phyloP scores from a whole-genome alignment of 257 asterid species.

The Solanum pennellii region DNA sequence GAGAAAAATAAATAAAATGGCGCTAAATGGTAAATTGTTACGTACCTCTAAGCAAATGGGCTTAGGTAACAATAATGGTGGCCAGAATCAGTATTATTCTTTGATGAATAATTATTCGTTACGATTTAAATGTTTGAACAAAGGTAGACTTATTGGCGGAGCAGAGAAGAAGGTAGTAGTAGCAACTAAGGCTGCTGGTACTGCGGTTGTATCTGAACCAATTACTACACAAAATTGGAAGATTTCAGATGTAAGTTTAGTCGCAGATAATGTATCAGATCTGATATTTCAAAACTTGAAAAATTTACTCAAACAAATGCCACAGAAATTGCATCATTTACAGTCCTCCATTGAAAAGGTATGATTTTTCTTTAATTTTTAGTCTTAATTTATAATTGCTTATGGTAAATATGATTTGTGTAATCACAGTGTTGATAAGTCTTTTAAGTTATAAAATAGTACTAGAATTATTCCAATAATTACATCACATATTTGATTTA shows the following conservation, averaged over 20 bases:
- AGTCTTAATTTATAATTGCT: too few relatives aligned
- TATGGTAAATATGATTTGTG: not conserved
- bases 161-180: slow-evolving; percentile 14
- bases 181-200: slow-evolving; percentile 24
- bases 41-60: slow-evolving; percentile 25
- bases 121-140: slow-evolving; percentile 15
- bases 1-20: slow-evolving; percentile 22
- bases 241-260: slow-evolving; percentile 12
- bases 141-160: slow-evolving; percentile 9
- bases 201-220: slow-evolving; percentile 23
- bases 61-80: not conserved
- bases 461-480: not conserved
- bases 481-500: not conserved
- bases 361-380: not conserved
- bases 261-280: slow-evolving; percentile 12
- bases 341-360: slow-evolving; percentile 71
- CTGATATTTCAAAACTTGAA: slow-evolving; percentile 14
- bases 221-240: slow-evolving; percentile 17
- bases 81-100: not conserved
- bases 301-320: slow-evolving; percentile 11
- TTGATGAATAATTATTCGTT: not conserved
- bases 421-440: not conserved
- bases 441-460: too few relatives aligned
- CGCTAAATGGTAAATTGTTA: slow-evolving; percentile 28
- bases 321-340: slow-evolving; percentile 24